Evolutionary conservation across 2,329 filamentous ascomycete species (phyloP), one percentile per base, ranked within the genome.

Genomic region (Stromatinia cepivora): DNA sequence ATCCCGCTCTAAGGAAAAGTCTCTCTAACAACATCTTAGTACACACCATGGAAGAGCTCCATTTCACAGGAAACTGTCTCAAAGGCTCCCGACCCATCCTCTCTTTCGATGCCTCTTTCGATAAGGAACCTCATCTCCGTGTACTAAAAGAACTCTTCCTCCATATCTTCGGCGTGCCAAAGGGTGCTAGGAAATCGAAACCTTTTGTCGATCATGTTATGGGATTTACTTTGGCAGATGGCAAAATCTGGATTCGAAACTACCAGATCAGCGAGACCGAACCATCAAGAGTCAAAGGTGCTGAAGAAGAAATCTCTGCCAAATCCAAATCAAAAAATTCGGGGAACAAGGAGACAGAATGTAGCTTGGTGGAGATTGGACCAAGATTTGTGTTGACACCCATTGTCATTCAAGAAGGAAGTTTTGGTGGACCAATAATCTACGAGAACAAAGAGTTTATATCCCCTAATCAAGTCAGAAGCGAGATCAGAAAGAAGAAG

Each of bases 401-500:
- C 0, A 97, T 97, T 73, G 89, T 98, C 69, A 97, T 98, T 74
- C 89, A 97, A 75, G 95, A 99, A 79, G 93, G 93, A 56, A 94
- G 92, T 71, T 98, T 99, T 76, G 94, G 94, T 67, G 95, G 95
- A 0, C 94, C 95, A 4, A 93, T 98, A 73, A 96, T 99, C 78
- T 99, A 97, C 82, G 93, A 98, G 84, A 98, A 98, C 84, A 95
- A 93, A 85, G 91, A 97, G 80, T 99, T 97, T 77, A 92, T 99
- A 67, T 95, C 91, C 74, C 95, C 95, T 13, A 99, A 99, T 86
- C 92, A 97, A 81, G 88, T 98, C 73, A 86, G 95, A 74, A 85
- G 92, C 53, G 95, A 98, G 73, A 80, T 97, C 75, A 85, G 92
- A 75, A 84, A 88, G 80, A 84, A 86, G 75, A 93, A 92, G 84